phyloP scores from a whole-genome alignment of 2,329 filamentous ascomycete species.

The Aureobasidium pullulans region DNA sequence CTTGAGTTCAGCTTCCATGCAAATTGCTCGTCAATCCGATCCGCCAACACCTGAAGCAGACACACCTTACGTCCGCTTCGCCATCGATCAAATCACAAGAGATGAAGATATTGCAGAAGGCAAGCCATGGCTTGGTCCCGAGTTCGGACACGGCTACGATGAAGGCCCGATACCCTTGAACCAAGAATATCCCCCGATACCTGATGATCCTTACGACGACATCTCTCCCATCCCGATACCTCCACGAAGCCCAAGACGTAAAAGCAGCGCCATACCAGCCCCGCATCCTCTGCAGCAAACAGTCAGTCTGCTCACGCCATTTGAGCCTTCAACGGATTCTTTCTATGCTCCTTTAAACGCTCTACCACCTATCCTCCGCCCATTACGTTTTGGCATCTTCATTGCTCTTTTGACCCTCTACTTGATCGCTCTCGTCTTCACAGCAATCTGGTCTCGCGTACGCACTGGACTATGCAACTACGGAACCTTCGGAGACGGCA shows the following conservation, averaged over 20 bases:
- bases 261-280: background rate
- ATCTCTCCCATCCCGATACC: constrained; percentile 4
- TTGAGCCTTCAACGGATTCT: constrained; percentile 21
- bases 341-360: constrained; percentile 49
- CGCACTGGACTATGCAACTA: constrained; percentile 63
- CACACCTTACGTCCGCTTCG: constrained; percentile 81
- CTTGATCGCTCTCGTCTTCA: constrained; percentile 64
- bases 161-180: background rate
- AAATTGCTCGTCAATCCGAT: constrained; percentile 27
- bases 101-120: constrained; percentile 50
- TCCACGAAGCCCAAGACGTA: constrained; percentile 1
- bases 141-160: background rate
- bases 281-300: constrained; percentile 16
- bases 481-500: constrained; percentile 57
- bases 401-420: constrained; percentile 60
- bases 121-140: constrained; percentile 5
- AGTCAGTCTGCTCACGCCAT: constrained; percentile 25
- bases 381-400: constrained; percentile 54
- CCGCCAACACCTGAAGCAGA: constrained; percentile 68
- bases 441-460: constrained; percentile 58
- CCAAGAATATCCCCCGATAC: background rate
- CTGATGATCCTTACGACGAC: constrained; percentile 3
- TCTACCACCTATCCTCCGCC: constrained; percentile 63
- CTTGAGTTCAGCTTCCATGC: constrained; percentile 25
- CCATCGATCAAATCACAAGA: constrained; percentile 77